Conservation (phyloP, 1,284 basidiomycete genomes). For the Fomitopsis schrenkii region DNA sequence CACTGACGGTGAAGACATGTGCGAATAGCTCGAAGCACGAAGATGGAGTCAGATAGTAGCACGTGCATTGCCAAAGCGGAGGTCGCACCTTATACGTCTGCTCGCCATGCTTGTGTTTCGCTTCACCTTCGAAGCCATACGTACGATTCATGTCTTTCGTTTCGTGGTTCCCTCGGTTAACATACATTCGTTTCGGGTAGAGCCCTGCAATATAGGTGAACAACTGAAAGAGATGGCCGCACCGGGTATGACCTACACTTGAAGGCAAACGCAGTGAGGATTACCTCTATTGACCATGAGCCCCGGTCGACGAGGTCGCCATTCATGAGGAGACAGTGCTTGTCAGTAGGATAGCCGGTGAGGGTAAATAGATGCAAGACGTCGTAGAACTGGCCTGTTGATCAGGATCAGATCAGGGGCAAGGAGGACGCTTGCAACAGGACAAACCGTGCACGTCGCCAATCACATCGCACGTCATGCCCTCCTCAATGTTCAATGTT, state of each 20-base stretch:
- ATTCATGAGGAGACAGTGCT: constrained; percentile 88
- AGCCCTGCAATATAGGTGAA: constrained; percentile 53
- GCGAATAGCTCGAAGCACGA: constrained; percentile 69
- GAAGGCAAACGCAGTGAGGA: constrained; percentile 90
- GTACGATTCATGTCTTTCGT: constrained; percentile 88
- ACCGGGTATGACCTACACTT: constrained; percentile 64
- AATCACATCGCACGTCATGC: constrained; percentile 85
- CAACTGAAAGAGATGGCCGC: not conserved
- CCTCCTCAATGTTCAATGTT: constrained; percentile 73
- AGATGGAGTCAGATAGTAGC: not conserved
- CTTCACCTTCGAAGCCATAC: constrained; percentile 97
- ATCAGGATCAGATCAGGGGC: not conserved
- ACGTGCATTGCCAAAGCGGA: not conserved
- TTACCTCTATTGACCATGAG: constrained; percentile 97
- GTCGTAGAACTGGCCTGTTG: constrained; percentile 89
- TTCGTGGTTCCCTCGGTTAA: constrained; percentile 98
- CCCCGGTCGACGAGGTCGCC: constrained; percentile 97
- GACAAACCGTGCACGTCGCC: constrained; percentile 83
- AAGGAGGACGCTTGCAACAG: not conserved
- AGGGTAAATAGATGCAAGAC: constrained; percentile 84
- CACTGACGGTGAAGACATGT: constrained; percentile 86
- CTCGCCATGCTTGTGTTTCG: constrained; percentile 92
- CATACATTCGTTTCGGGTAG: constrained; percentile 82
- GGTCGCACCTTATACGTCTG: constrained; percentile 77
- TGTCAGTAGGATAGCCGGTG: constrained; percentile 80